Evolutionary conservation across 2,329 filamentous ascomycete genomes (phyloP).

Genomic region (Tolypocladium inflatum): DNA sequence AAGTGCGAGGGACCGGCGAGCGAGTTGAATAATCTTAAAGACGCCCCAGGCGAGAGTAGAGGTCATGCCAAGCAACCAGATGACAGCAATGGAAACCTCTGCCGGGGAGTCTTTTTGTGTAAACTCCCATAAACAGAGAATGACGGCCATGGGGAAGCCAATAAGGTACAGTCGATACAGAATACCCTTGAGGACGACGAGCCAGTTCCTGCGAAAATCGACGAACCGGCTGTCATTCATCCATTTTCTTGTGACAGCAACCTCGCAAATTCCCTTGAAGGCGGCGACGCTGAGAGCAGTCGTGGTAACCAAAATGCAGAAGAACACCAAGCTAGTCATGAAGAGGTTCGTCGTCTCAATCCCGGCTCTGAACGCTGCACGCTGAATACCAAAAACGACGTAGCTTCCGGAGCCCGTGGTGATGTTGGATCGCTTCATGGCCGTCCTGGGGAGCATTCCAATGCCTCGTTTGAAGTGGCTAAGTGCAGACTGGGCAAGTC

Average conservation of each 20-base stretch:
- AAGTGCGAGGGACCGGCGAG: slow-evolving; percentile 77
- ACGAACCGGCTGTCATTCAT: slow-evolving; percentile 80
- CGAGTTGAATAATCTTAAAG: slow-evolving; percentile 81
- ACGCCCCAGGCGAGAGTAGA: slow-evolving; percentile 76
- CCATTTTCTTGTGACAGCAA: slow-evolving; percentile 62
- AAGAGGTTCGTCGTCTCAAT: slow-evolving; percentile 92
- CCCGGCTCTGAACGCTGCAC: slow-evolving; percentile 64
- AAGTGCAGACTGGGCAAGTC: slow-evolving; percentile 23
- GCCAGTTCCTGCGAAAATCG: slow-evolving; percentile 92
- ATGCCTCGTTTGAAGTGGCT: slow-evolving; percentile 45
- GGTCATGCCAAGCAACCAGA: slow-evolving; percentile 77
- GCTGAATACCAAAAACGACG: slow-evolving; percentile 71
- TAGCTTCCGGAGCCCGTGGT: slow-evolving; percentile 45
- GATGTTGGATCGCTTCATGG: slow-evolving; percentile 44
- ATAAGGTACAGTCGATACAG: slow-evolving; percentile 85
- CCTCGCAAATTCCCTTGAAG: slow-evolving; percentile 76
- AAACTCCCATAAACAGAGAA: slow-evolving; percentile 89
- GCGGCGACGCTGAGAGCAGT: slow-evolving; percentile 62
- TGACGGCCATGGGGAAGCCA: slow-evolving; percentile 82
- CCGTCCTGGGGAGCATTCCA: slow-evolving; percentile 36
- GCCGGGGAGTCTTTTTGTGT: slow-evolving; percentile 77
- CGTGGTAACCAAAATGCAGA: slow-evolving; percentile 71
- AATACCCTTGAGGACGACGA: slow-evolving; percentile 85
- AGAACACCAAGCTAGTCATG: slow-evolving; percentile 83
- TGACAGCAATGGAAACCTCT: slow-evolving; percentile 75